These are phyloP conservation scores for Leishmania mexicana DNA, from an alignment of 208 protist species.

Conservation along the genomic window DNA sequence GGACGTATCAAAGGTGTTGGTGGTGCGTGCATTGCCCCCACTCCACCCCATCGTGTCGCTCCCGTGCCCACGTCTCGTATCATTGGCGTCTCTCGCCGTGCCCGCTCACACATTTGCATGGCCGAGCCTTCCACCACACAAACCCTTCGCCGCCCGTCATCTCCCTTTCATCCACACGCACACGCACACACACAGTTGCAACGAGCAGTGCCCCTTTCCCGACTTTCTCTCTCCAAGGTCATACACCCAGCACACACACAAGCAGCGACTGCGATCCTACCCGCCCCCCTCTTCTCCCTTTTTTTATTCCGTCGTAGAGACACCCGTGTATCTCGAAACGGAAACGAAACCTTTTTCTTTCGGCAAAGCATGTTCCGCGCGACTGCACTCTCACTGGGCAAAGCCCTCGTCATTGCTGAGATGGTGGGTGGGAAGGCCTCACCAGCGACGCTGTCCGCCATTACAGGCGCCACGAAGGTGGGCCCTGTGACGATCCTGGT, in stretches of 20 bases:
- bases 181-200: background rate
- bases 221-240: background rate
- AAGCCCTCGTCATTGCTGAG: conserved; percentile 80
- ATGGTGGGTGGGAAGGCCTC: conserved; percentile 64
- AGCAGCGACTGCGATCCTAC: background rate
- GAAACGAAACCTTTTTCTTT: background rate
- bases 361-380: conserved; percentile 54
- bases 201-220: background rate
- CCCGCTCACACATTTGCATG: background rate
- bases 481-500: conserved; percentile 88
- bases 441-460: conserved; percentile 80
- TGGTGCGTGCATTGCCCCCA: background rate
- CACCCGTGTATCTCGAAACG: background rate
- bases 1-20: background rate
- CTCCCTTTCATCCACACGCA: background rate
- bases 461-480: conserved; percentile 87
- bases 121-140: background rate
- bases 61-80: background rate
- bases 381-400: conserved; percentile 37
- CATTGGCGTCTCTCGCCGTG: background rate
- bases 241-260: background rate
- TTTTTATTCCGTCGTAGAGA: background rate
- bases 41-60: background rate
- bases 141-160: background rate
- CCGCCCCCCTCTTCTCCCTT: too few relatives aligned